Percentiles rank a stretch among this genome's conserved stretches.
Evolutionary conservation across 163 green algal species (phyloP).

Genomic region (Coccomyxa subellipsoidea): DNA sequence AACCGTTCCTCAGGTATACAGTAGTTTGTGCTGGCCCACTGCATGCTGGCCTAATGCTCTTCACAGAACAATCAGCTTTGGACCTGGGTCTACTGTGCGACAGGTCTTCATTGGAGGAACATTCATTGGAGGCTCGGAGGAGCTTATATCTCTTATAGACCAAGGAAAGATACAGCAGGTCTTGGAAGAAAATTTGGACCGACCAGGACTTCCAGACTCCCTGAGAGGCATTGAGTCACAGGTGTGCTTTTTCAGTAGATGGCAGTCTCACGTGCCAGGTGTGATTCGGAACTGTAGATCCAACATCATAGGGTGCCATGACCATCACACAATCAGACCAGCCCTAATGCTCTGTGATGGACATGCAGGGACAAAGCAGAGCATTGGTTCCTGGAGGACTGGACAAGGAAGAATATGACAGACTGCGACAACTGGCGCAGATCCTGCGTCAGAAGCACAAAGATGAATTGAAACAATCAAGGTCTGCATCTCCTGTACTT

Average conservation of each 20-base stretch:
- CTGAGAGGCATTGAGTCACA: not conserved
- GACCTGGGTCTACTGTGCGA: not conserved
- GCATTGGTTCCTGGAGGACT: not conserved
- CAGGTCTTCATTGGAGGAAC: constrained; percentile 72
- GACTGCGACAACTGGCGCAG: not conserved
- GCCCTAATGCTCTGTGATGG: not conserved
- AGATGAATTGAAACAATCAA: too few relatives aligned
- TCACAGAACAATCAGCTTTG: not conserved
- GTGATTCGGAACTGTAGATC: not conserved
- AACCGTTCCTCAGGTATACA: constrained; percentile 71
- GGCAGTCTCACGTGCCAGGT: not conserved
- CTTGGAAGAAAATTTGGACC: not conserved
- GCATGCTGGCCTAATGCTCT: not conserved
- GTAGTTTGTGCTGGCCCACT: not conserved
- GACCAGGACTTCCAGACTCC: not conserved
- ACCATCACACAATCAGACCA: not conserved
- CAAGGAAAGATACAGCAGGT: not conserved
- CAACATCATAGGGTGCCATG: not conserved
- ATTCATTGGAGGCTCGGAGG: constrained; percentile 66
- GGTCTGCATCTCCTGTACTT: too few relatives aligned
- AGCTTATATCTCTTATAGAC: constrained; percentile 25
- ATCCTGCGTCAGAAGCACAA: not conserved
- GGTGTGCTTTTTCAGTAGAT: not conserved
- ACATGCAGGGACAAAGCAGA: not conserved
- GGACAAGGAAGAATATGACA: not conserved